Evolutionary conservation across 1,139 yeast genomes (phyloP), one percentile per base, ranked within the genome.

Genomic region (Saccharomyces hybrid): DNA sequence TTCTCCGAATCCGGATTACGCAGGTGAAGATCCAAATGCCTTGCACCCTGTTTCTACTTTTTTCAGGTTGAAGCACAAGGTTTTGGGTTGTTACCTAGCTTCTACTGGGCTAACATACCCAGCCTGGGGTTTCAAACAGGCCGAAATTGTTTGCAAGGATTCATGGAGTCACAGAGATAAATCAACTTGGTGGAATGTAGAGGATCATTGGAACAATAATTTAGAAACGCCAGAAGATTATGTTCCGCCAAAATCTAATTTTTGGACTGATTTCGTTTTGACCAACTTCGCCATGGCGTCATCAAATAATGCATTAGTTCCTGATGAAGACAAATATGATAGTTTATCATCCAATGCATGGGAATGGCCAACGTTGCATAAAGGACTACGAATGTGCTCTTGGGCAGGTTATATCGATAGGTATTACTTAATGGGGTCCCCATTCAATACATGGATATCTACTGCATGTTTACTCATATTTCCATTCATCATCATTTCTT

Each of bases 161-260:
- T 70, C 83, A 1, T 72, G 76, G 67, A 73, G 77, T 46, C 62
- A 70, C 2, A 73, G 75, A 54, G 91, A 86, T 64, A 83, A 84
- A 64, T 78, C 83, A 42, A 83, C 90, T 1, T 84, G 89, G 87
- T 86, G 95, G 95, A 86, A 86, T 69, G 69, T 86, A 42, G 95
- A 86, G 69, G 82, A 81, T 56, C 89, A 86, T 64, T 73, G 71
- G 51, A 83, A 84, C 65, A 72, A 72, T 3, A 63, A 69, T 38
- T 61, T 83, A 14, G 71, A 71, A 3, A 61, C 63, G 7, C 82
- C 80, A 11, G 66, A 68, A 4, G 65, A 66, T n/a, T 82, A 79
- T 61, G 71, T 73, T 12, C 82, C 88, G 8, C 95, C 95, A 9
- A 78, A 77, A 56, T 84, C 90, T 1, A 78, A 75, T 54, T 86